These are phyloP conservation scores for Pichia terricola DNA, from an alignment of 1,139 yeast species.

Conservation along the genomic window DNA sequence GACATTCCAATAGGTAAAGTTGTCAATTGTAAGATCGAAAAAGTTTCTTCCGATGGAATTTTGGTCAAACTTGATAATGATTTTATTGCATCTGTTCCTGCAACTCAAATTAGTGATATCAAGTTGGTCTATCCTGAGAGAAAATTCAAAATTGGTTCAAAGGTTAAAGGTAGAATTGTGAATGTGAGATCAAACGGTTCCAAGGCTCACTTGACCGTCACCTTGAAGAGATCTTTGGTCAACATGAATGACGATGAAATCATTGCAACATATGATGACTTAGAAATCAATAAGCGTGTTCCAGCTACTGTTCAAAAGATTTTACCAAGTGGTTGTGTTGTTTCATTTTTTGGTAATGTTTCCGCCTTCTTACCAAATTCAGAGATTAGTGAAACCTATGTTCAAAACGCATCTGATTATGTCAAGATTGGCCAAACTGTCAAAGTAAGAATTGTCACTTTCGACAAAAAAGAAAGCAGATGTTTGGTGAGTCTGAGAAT, in stretches of 20 bases:
- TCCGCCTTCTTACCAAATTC: slow-evolving; percentile 76
- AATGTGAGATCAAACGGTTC: slow-evolving; percentile 28
- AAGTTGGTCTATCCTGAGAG: slow-evolving; percentile 83
- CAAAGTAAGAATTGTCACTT: slow-evolving; percentile 51
- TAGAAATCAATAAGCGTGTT: slow-evolving; percentile 51
- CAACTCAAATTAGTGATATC: slow-evolving; percentile 73
- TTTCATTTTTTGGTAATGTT: slow-evolving; percentile 71
- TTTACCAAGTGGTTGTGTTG: slow-evolving; percentile 69
- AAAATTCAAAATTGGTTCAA: slow-evolving; percentile 76
- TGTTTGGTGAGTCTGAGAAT: slow-evolving; percentile 69
- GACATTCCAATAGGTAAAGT: slow-evolving; percentile 74
- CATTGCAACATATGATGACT: slow-evolving; percentile 41
- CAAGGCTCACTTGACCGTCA: slow-evolving; percentile 41
- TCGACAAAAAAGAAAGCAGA: slow-evolving; percentile 46
- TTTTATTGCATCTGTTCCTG: slow-evolving; percentile 69
- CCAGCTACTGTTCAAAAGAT: slow-evolving; percentile 70
- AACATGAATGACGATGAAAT: slow-evolving; percentile 60
- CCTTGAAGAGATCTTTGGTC: slow-evolving; percentile 78
- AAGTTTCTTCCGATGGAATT: slow-evolving; percentile 61
- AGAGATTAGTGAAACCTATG: slow-evolving; percentile 86
- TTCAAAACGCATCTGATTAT: slow-evolving; percentile 66
- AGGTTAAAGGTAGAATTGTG: slow-evolving; percentile 63
- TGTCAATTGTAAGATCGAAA: slow-evolving; percentile 49
- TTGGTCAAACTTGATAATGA: slow-evolving; percentile 53
- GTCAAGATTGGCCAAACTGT: slow-evolving; percentile 82